Evolutionary conservation across 306 rosid species (phyloP), one percentile per base, ranked within the genome.

Genomic region (Cicer pinnatifidum): DNA sequence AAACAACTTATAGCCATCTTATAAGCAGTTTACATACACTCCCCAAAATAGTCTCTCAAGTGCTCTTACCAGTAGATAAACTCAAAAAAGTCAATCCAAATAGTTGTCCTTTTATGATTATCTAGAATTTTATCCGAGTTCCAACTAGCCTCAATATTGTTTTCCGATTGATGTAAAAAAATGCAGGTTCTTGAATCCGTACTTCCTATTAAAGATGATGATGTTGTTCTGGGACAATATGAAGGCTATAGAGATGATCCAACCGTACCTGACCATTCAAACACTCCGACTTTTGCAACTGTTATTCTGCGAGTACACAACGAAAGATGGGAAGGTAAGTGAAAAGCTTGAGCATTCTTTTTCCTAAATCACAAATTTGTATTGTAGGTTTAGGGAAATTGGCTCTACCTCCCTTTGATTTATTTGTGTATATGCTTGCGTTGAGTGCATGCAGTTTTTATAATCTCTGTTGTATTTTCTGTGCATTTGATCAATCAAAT

Each of bases 301-400:
- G 80, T 91, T 73, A 62, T 94, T 85, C 85, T 94, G 83, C 87
- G 95, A 69, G 88, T 94, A 35, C 90, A 90, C 81, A 94, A 90
- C 73, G 99, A 94, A 86, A 86, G 99, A 90, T 94, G 99, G 99
- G 99, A 94, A 71, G 99, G 99, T 91, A 82, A 44, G 71, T 17
- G 53, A 66, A 74, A 35, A 75, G 7, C 40, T 28, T 73, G 10
- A 9, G 58, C 79, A 33, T 62, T 71, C 15, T 69, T 72, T 69
- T 65, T 37, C 40, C 11, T 39, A 19, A 50, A 83, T 52, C 43
- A n/a, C n/a, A 20, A 68, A 33, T 54, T 45, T 75, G 16, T 69
- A 50, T 67, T 66, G 48, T 40, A 8, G 54, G 67, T 5, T 61
- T 69, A 19, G 28, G 46, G 53, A 4, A 69, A 33, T 15, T 40